Base-by-base conservation (phyloP, 2,329 filamentous ascomycete species). In the Purpureocillium lavendulum region DNA sequence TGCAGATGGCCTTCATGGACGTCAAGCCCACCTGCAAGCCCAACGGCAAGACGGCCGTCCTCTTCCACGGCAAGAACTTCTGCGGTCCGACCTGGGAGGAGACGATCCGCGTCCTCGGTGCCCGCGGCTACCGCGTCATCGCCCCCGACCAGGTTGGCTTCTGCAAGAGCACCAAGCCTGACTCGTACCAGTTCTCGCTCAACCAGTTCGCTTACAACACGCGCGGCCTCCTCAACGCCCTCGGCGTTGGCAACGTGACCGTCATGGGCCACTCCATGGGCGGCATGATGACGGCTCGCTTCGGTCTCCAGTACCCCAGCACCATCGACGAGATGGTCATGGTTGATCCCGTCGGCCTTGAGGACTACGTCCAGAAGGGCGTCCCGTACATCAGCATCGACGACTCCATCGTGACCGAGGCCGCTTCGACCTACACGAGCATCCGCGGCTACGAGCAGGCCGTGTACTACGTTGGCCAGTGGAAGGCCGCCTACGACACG, bases 1-100 rank as follows among this genome's bases (percentile, higher is more conserved):
- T 75, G 18, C 61, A 71, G 32, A 76, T 75, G 71, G 71, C 70
- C 13, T 75, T 73, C 46, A 73, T 76, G 69, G 71, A 76, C 44
- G 49, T 75, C 17, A 37, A 54, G 11, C 67, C 68, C 7, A 53
- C 48, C 2, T 48, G 45, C 38, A 39, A 47, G 21, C 44, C 58
- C 35, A 62, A 59, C 41, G 60, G 58, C 32, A 67, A 62, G 46
- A 68, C 62, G 0, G 67, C 65, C 18, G 55, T 73, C 8, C 61
- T 75, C 28, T 53, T 76, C 13, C 72, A 76, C 49, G 72, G 72
- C 46, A 74, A 73, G 54, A 75, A 75, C 55, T 76, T 76, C 46
- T 76, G 72, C 51, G 67, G 62, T 29, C 58, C 68, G 16, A 76
- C 71, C 7, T 76, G 72, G 72, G 59, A 65, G 39, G 54, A 53